Conservation (phyloP, 176 grass and related monocot genomes). For the Calamus simplicifolius region DNA sequence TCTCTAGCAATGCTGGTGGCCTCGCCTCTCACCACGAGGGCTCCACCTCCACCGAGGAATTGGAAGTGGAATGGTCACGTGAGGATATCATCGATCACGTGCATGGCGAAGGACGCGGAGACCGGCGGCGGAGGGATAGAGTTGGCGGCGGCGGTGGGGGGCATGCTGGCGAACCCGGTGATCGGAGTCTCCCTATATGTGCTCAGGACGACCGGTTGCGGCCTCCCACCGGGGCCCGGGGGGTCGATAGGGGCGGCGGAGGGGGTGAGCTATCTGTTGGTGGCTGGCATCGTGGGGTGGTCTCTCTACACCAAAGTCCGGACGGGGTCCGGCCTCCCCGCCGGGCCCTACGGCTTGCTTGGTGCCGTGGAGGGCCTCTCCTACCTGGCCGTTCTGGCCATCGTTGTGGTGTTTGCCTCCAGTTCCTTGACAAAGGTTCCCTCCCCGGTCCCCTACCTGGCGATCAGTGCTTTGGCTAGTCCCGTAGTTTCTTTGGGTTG, state of each 20-base stretch:
- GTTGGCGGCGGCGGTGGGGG: constrained; percentile 24
- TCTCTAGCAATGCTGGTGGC: too few species aligned
- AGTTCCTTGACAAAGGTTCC: constrained; percentile 52
- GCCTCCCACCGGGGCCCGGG: constrained; percentile 58
- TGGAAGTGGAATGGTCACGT: too few species aligned
- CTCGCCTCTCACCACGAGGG: too few species aligned
- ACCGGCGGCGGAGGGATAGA: constrained; percentile 30
- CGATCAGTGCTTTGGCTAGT: constrained; percentile 56
- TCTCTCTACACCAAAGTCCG: constrained; percentile 63
- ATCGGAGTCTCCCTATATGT: constrained; percentile 74
- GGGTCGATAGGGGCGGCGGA: constrained; percentile 63
- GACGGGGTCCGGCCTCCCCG: constrained; percentile 64
- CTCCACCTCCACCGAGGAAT: too few species aligned
- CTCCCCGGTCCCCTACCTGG: constrained; percentile 58
- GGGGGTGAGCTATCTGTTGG: constrained; percentile 69
- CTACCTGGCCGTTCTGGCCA: constrained; percentile 38
- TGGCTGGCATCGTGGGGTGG: constrained; percentile 61
- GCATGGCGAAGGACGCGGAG: constrained; percentile 34
- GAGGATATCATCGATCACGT: neutral
- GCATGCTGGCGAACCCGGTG: constrained; percentile 41
- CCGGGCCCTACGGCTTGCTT: constrained; percentile 55
- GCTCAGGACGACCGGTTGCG: constrained; percentile 64
- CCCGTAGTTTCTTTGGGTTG: too few species aligned
- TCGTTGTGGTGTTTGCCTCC: constrained; percentile 52
- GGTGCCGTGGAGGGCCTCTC: constrained; percentile 71